Evolutionary conservation across 2,329 filamentous ascomycete genomes (phyloP), one percentile per base, ranked within the genome.

Genomic region (Chaetothyriales sp.): DNA sequence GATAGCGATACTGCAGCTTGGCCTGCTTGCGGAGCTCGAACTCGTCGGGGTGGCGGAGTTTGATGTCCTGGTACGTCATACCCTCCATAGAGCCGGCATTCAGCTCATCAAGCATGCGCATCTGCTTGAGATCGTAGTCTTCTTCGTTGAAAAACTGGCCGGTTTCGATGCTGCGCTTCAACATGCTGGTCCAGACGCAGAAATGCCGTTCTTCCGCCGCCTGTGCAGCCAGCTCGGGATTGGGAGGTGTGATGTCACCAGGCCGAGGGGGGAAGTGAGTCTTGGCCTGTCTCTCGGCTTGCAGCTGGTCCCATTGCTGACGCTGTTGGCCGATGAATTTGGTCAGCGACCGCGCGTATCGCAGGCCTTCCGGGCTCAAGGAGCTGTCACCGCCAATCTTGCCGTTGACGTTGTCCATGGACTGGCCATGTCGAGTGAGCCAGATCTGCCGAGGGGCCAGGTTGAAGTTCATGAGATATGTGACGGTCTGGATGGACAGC

Each of bases 101-200:
- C 47, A 98, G 80, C 69, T 98, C 92, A 64, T 98, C 94, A 49
- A 98, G 78, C 87, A 95, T 94, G 63, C 89, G 86, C 88, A 90
- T 95, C 60, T 94, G 86, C 72, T 98, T 98, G 61, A 94, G 83
- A 59, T 97, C 92, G 66, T 90, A 95, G 50, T 95, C 87, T 19
- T 97, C 90, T 58, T 97, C 92, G 60, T 94, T 86, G 66, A 97
- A 98, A 66, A 85, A 85, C 58, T 92, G 82, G 0, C 85, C 89
- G 0, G 89, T 94, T 64, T 95, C 82, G 48, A 92, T 83, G 54
- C 86, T 89, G 58, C 92, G 85, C 65, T 86, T 84, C 57, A 98
- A 78, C 90, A 97, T 97, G 2, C 87, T 94, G 0, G 90, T 95
- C 92, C 92, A 98, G 15, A 98, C 87, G 67, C 92, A 98, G 65